A percentile compares a stretch with the other conserved stretches of the same genome.
Conservation (phyloP, 345 rosid genomes). For the Syzygium aqueum region DNA sequence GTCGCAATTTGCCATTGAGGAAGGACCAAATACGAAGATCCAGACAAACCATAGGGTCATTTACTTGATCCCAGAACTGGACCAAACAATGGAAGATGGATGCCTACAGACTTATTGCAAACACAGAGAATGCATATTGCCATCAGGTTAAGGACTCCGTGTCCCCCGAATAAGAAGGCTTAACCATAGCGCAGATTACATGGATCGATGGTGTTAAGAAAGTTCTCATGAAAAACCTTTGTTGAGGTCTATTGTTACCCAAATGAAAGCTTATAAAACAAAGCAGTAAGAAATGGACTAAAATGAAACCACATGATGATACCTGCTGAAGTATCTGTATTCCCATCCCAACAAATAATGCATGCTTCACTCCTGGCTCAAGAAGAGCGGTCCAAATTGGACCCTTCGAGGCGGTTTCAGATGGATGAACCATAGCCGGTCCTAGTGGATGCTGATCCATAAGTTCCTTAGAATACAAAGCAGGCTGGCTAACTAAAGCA, state of each 20-base stretch:
- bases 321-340: conserved; percentile 93
- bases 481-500: conserved; percentile 65
- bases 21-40: not conserved
- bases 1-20: not conserved
- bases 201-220: not conserved
- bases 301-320: not conserved
- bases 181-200: not conserved
- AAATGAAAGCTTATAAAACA: not conserved
- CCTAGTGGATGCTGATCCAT: conserved; percentile 39
- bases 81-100: not conserved
- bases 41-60: not conserved
- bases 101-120: not conserved
- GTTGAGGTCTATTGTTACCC: not conserved
- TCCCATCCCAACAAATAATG: conserved; percentile 73
- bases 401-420: conserved; percentile 40
- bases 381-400: conserved; percentile 70
- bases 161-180: not conserved
- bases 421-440: conserved; percentile 56
- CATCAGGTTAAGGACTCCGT: not conserved
- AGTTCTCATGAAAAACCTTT: not conserved
- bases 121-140: not conserved
- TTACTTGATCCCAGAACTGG: not conserved
- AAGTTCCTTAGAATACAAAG: conserved; percentile 53
- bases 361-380: conserved; percentile 82
- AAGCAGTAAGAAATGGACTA: not conserved